phyloP scores from a whole-genome alignment of 2,329 filamentous ascomycete species.

The Nectriaceae sp. region DNA sequence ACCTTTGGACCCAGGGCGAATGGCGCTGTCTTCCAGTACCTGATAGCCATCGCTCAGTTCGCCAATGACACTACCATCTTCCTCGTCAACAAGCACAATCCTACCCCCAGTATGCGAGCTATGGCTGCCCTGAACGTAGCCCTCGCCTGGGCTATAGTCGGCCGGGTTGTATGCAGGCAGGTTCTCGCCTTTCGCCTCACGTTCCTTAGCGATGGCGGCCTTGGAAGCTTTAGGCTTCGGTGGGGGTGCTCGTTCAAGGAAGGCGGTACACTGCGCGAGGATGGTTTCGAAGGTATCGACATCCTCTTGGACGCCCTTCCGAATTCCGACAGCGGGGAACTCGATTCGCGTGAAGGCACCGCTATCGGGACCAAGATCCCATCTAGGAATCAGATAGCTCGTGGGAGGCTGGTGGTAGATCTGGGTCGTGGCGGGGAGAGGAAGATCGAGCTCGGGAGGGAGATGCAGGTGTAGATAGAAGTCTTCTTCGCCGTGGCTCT shows the following conservation, averaged over 20 bases:
- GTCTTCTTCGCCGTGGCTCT: constrained; percentile 69
- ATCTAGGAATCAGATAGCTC: constrained; percentile 92
- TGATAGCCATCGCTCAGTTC: constrained; percentile 83
- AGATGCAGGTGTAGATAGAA: constrained; percentile 97
- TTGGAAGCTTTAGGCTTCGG: constrained; percentile 43
- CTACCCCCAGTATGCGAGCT: constrained; percentile 60
- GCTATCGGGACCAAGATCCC: constrained; percentile 86
- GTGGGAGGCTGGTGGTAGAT: constrained; percentile 94
- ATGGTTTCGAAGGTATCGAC: constrained; percentile 97
- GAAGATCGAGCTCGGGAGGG: constrained; percentile 90
- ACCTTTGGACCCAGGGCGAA: constrained; percentile 93
- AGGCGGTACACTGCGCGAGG: constrained; percentile 94
- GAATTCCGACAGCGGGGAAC: constrained; percentile 74
- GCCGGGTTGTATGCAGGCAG: constrained; percentile 76
- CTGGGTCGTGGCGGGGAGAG: constrained; percentile 91
- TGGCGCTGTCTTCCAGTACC: constrained; percentile 72
- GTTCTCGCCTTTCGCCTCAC: constrained; percentile 44
- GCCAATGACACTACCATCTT: constrained; percentile 92
- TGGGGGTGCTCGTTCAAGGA: constrained; percentile 80
- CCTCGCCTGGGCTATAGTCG: constrained; percentile 78
- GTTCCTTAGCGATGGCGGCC: constrained; percentile 42
- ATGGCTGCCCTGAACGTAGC: constrained; percentile 66
- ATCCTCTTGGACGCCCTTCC: constrained; percentile 81
- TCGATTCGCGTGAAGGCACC: constrained; percentile 93
- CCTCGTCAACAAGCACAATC: constrained; percentile 92